Base-by-base conservation (phyloP, 2,329 filamentous ascomycete genomes). In the Endocalyx cinctus region DNA sequence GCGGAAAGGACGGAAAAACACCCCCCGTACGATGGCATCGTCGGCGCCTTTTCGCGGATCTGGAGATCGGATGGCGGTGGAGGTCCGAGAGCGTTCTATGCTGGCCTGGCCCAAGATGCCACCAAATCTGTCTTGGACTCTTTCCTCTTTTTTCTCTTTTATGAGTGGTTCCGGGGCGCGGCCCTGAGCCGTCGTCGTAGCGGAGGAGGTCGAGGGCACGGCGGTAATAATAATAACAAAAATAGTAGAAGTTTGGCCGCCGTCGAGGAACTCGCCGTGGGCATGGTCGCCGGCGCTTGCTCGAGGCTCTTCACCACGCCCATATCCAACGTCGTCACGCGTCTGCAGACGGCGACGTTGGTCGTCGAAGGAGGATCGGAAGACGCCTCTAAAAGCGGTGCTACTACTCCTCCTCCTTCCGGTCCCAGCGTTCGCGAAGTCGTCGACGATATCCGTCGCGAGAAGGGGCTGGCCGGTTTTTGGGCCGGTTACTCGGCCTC, bases 401-500 rank as follows among this genome's bases (percentile, higher is more conserved):
- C n/a, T n/a, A n/a, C n/a, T n/a, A n/a, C n/a, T n/a, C n/a, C n/a
- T n/a, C n/a, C n/a, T n/a, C n/a, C n/a, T n/a, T n/a, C n/a, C n/a
- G n/a, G n/a, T n/a, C 48, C 50, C 43, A 70, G 55, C 39, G 68
- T 77, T 4, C 48, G 58, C 17, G 70, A 82, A 31, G 85, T 87
- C 18, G 69, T 81, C 13, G 58, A 65, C 2, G 69, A 75, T 26
- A 89, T 94, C 39, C 63, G 67, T 25, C 51, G 64, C 2, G 82
- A 90, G 54, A 84, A 82, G 46, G 87, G 88, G 0, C 39, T 88
- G 8, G 54, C 67, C 27, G 87, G 87, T 3, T 82, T 95, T 49
- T 95, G 88, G 89, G 82, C 87, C 1, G 88, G 88, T 1, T 94
- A 94, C 57, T 86, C 84, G 14, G 87, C 87, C 2, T 82, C 76